Evolutionary conservation across 1,139 yeast species (phyloP).

Genomic region (Protomyces lactucae-debilis): DNA sequence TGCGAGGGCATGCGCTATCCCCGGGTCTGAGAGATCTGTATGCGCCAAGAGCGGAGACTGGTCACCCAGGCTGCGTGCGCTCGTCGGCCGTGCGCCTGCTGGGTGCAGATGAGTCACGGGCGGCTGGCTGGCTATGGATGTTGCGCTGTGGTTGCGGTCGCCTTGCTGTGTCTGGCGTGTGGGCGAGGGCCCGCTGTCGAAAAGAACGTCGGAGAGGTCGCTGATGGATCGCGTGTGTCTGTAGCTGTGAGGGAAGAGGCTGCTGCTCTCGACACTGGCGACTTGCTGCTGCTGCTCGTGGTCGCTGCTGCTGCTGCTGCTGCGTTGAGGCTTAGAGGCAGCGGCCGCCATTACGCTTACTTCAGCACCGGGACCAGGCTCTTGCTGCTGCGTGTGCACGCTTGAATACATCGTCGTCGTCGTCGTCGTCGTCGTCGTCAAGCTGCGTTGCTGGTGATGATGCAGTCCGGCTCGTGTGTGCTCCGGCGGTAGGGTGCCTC

Average conservation of each 20-base stretch:
- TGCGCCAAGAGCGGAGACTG: background rate
- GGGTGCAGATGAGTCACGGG: background rate
- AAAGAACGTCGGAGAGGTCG: background rate
- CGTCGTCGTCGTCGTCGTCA: no score
- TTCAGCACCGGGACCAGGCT: no score
- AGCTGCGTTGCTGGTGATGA: no score
- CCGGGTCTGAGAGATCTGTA: background rate
- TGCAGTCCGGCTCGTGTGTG: no score
- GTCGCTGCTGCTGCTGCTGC: background rate
- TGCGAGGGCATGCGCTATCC: background rate
- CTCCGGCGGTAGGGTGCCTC: no score
- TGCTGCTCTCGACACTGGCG: background rate
- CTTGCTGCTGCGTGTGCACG: no score
- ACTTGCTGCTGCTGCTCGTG: background rate
- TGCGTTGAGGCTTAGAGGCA: background rate
- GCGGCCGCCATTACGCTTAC: background rate
- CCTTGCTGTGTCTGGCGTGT: background rate
- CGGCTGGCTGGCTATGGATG: no score
- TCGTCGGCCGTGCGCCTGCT: background rate
- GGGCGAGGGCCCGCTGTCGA: background rate
- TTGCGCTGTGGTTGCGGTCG: no score
- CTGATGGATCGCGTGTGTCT: background rate
- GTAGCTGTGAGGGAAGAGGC: background rate
- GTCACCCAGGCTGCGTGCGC: background rate
- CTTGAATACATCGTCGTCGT: no score